These are phyloP conservation scores for Pelargonium myrrhifolium DNA, from an alignment of 441 rosid genomes.

Conservation along the genomic window DNA sequence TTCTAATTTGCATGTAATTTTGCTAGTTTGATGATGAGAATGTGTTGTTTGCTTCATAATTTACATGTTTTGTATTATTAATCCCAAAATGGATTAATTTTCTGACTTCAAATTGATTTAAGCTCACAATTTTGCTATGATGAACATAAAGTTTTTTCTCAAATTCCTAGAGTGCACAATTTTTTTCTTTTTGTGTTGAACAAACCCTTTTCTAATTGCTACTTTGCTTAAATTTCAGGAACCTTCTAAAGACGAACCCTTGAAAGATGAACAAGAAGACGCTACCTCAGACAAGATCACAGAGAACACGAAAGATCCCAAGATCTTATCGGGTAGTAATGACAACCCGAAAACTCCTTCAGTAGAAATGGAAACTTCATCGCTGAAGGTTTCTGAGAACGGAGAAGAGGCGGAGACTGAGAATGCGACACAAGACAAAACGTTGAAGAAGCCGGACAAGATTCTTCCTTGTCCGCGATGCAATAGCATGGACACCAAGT, in stretches of 20 bases:
- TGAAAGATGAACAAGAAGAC: slow-evolving; percentile 29
- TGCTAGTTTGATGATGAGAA: no score
- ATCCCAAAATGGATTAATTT: not conserved
- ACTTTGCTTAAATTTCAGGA: slow-evolving; percentile 32
- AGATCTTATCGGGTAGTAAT: slow-evolving; percentile 32
- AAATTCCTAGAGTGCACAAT: not conserved
- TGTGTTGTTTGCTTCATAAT: not conserved
- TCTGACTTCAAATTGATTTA: not conserved
- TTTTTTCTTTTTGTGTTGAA: not conserved
- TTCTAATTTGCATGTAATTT: no score
- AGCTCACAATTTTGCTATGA: not conserved
- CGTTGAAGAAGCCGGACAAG: slow-evolving; percentile 59
- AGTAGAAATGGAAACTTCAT: slow-evolving; percentile 25
- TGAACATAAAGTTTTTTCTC: not conserved
- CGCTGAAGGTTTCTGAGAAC: slow-evolving; percentile 27
- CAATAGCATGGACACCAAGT: slow-evolving; percentile 69
- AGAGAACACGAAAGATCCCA: slow-evolving; percentile 16
- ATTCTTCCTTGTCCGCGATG: slow-evolving; percentile 70
- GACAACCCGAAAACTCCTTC: slow-evolving; percentile 32
- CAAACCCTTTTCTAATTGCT: slow-evolving; percentile 1
- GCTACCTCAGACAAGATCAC: slow-evolving; percentile 31
- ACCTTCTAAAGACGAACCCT: slow-evolving; percentile 23
- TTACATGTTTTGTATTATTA: no score
- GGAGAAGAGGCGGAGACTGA: slow-evolving; percentile 37
- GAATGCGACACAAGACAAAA: slow-evolving; percentile 37